A percentile compares a stretch with the other conserved stretches of the same genome.
Conservation (phyloP, 495 filamentous ascomycete genomes). For the Penicillium antarcticum region DNA sequence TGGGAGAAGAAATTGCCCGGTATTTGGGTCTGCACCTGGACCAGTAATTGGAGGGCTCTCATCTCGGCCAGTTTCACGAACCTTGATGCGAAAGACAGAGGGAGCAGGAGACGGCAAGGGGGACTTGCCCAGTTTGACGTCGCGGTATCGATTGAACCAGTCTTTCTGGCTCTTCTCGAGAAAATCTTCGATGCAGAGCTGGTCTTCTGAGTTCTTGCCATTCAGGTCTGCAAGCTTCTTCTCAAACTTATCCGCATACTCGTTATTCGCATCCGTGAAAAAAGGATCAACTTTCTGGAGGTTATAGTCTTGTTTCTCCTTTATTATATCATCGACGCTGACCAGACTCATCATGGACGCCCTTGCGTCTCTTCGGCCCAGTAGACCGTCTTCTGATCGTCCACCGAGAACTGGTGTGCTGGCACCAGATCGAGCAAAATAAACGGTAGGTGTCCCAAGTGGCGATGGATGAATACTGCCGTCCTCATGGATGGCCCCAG, state of each 20-base stretch:
- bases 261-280: slow-evolving; percentile 64
- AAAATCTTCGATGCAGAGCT: slow-evolving; percentile 65
- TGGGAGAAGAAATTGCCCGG: slow-evolving; percentile 22
- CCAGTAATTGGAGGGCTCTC: slow-evolving; percentile 50
- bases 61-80: slow-evolving; percentile 58
- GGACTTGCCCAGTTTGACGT: slow-evolving; percentile 52
- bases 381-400: slow-evolving; percentile 48
- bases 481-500: slow-evolving; percentile 2
- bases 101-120: slow-evolving; percentile 39
- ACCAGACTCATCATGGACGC: slow-evolving; percentile 28
- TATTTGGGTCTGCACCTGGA: slow-evolving; percentile 35
- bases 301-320: slow-evolving; percentile 54
- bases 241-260: slow-evolving; percentile 58
- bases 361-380: slow-evolving; percentile 8
- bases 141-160: slow-evolving; percentile 61
- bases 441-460: slow-evolving; percentile 7
- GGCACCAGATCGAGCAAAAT: slow-evolving; percentile 11
- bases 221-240: slow-evolving; percentile 55
- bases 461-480: slow-evolving; percentile 8
- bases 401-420: slow-evolving; percentile 29
- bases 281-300: slow-evolving; percentile 67
- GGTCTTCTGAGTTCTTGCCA: slow-evolving; percentile 52
- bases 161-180: slow-evolving; percentile 65
- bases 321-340: slow-evolving; percentile 50
- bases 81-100: slow-evolving; percentile 44